These are phyloP conservation scores for Aureobasidium melanogenum DNA, from an alignment of 2,329 filamentous ascomycete species.

Conservation along the genomic window DNA sequence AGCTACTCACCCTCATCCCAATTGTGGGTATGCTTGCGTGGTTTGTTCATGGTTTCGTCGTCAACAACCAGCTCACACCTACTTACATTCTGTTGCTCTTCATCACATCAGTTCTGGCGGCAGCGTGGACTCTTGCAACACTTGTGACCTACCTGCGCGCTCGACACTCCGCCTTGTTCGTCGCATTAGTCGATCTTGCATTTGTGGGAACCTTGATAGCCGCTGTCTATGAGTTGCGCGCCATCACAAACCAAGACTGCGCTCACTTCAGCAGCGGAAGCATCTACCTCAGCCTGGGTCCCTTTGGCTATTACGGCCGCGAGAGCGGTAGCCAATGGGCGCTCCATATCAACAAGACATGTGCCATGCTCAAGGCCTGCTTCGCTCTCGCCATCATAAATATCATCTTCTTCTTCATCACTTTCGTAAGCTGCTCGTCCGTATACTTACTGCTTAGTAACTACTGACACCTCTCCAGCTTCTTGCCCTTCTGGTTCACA, in stretches of 20 bases:
- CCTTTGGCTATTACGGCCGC: slow-evolving; percentile 47
- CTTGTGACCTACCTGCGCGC: slow-evolving; percentile 51
- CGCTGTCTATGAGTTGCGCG: slow-evolving; percentile 49
- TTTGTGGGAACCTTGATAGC: slow-evolving; percentile 58
- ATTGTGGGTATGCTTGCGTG: slow-evolving; percentile 56
- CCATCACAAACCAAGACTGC: slow-evolving; percentile 58
- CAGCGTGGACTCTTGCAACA: slow-evolving; percentile 54
- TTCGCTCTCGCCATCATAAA: slow-evolving; percentile 92
- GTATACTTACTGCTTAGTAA: neutral
- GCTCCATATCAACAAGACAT: slow-evolving; percentile 61
- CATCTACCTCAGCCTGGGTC: slow-evolving; percentile 41
- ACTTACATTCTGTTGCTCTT: slow-evolving; percentile 54
- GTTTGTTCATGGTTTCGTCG: slow-evolving; percentile 52
- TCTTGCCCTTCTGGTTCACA: slow-evolving; percentile 54
- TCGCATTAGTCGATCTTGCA: slow-evolving; percentile 52
- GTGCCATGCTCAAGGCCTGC: slow-evolving; percentile 82
- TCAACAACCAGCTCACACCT: slow-evolving; percentile 50
- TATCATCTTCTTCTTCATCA: slow-evolving; percentile 21
- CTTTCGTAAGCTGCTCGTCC: slow-evolving; percentile 13
- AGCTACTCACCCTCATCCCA: slow-evolving; percentile 55
- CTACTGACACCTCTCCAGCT: slow-evolving; percentile 23
- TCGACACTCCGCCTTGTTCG: slow-evolving; percentile 50
- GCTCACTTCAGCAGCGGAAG: slow-evolving; percentile 39
- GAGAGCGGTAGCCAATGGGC: slow-evolving; percentile 39
- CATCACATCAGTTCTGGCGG: slow-evolving; percentile 53